Conservation (phyloP, 305 asterid species). For the Fraxinus floribunda region DNA sequence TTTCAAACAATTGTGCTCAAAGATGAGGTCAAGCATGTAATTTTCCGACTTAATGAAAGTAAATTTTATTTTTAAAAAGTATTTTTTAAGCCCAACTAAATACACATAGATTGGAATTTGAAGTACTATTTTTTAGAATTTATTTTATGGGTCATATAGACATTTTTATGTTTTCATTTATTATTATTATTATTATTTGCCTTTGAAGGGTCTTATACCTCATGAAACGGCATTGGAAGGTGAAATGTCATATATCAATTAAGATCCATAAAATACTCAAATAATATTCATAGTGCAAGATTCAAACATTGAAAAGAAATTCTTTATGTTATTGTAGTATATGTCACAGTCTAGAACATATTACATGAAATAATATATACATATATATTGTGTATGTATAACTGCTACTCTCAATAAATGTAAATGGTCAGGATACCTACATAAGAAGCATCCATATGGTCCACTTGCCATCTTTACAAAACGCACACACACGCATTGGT, state of each 20-base stretch:
- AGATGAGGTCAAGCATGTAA: too few species aligned
- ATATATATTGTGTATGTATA: background rate
- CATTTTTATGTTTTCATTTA: too few species aligned
- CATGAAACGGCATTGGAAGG: background rate
- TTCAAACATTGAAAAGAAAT: background rate
- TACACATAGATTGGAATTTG: too few species aligned
- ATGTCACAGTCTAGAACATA: background rate
- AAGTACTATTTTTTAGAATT: too few species aligned
- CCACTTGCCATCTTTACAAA: constrained; percentile 26
- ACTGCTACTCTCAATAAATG: background rate
- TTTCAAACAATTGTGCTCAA: too few species aligned
- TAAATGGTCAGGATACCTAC: constrained; percentile 20
- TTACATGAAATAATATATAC: background rate
- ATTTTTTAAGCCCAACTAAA: too few species aligned
- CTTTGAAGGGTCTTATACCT: too few species aligned
- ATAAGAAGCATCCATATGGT: constrained; percentile 25
- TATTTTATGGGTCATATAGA: too few species aligned
- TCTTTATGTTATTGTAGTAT: background rate
- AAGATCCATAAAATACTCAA: background rate
- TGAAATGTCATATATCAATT: background rate
- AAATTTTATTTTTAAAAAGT: too few species aligned
- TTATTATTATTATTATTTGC: too few species aligned
- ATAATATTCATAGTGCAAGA: background rate
- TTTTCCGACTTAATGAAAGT: too few species aligned
- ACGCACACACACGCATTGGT: constrained; percentile 18